Base-by-base conservation (phyloP, 1,284 basidiomycete genomes). In the Cryptococcus maquisensis region DNA sequence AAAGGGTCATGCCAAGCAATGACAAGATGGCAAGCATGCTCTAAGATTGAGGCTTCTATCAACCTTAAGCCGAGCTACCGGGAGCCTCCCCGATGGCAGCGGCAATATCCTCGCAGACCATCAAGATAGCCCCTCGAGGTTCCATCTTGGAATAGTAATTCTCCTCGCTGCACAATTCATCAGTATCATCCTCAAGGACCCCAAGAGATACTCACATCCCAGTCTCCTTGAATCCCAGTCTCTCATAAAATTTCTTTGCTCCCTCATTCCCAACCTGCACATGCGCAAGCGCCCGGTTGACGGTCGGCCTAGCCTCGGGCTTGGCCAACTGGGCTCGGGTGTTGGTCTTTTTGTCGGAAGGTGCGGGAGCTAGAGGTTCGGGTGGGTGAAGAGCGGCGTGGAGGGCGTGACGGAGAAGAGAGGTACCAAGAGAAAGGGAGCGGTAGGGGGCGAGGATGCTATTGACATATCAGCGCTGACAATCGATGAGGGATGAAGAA, bases 391-490 rank as follows among this genome's bases (percentile, higher is more conserved):
- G 53, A 4, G 70, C 65, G 3, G 67, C 52, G 20, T 55, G 54
- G 21, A 76, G 61, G 4, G 74, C 66, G 42, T 65, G 52, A 13
- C 57, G 60, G 45, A 75, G 61, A 36, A 77, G 66, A 1, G 74
- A 73, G 18, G 64, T 61, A 43, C 74, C 74, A 39, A 75, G 68
- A 37, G 66, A 66, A n/a, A 71, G 62, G 8, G 72, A 72, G 52
- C 74, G 70, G 57, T 75, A 75, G 1, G 73, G 73, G 3, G 73
- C 72, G 46, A 75, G 70, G 32, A 77, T 62, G 20, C 73, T 74
- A 47, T 8, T 48, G 20, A 41, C 28, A 46, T n/a, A 41, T 23
- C 28, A 44, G 50, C 10, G 41, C n/a, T 24, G 8, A 28, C 20
- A 24, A 35, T 24, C 38, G 15, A 23, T 9, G 21, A 26, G 37